Evolutionary conservation across 176 grass and related monocot genomes (phyloP).

Genomic region (Avena eriantha): DNA sequence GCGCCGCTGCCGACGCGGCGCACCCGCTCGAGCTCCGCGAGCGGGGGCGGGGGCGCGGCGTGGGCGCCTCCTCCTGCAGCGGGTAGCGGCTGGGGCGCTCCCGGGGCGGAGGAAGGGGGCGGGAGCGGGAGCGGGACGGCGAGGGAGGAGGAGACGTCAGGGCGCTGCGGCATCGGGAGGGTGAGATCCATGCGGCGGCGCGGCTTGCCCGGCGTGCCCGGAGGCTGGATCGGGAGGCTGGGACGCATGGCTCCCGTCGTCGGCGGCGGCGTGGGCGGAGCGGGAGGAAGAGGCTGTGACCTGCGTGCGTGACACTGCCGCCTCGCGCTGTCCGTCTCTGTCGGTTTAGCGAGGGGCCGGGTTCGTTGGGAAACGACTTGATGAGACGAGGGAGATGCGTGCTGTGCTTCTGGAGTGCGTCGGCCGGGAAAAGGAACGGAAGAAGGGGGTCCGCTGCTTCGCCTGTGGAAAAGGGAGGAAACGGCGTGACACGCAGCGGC

Average conservation of each 20-base stretch:
- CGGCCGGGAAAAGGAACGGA: not conserved
- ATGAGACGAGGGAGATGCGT: not conserved
- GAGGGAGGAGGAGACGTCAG: constrained; percentile 51
- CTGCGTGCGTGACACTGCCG: not conserved
- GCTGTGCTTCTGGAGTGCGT: not conserved
- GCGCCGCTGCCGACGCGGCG: constrained; percentile 77
- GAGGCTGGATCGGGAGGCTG: constrained; percentile 36
- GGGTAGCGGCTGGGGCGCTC: not conserved
- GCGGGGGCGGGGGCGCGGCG: constrained; percentile 45
- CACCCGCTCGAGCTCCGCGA: constrained; percentile 72
- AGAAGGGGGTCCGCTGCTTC: not conserved
- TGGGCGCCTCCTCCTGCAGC: not conserved
- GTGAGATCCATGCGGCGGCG: constrained; percentile 68
- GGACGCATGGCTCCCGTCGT: not conserved
- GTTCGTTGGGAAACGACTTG: not conserved
- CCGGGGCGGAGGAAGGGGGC: not conserved
- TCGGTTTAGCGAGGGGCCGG: not conserved
- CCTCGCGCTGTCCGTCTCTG: not conserved
- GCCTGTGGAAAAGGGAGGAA: not conserved
- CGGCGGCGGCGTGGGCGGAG: not conserved
- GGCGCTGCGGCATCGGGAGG: constrained; percentile 61
- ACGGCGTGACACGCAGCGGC: not conserved
- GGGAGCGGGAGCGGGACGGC: constrained; percentile 65
- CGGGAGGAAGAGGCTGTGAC: not conserved
- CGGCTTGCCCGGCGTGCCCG: constrained; percentile 34